A percentile compares a stretch with the other conserved stretches of the same genome.
Evolutionary conservation across 163 green algal species (phyloP).

Genomic region (Trebouxiophyceae sp.): DNA sequence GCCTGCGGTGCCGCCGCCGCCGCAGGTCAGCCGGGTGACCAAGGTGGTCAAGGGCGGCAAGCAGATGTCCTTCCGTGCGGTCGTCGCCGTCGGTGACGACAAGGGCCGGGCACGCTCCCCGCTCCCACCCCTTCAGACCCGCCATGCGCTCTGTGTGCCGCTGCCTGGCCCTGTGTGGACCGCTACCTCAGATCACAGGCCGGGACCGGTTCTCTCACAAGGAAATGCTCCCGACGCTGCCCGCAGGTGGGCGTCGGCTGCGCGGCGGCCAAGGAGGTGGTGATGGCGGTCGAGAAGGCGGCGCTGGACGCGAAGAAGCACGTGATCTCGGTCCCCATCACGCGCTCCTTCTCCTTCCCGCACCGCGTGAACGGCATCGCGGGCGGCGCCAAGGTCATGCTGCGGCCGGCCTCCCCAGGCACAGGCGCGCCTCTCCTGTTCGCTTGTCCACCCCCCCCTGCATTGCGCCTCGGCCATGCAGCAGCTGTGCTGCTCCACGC

Average conservation of each 20-base stretch:
- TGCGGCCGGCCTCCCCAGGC: constrained; percentile 82
- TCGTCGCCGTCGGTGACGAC: constrained; percentile 80
- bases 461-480: too few relatives aligned
- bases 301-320: constrained; percentile 66
- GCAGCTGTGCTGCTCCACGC: too few relatives aligned
- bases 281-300: constrained; percentile 63
- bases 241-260: constrained; percentile 74
- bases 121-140: too few relatives aligned
- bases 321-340: constrained; percentile 59
- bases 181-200: not conserved
- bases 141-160: too few relatives aligned
- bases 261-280: constrained; percentile 78
- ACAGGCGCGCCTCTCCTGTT: too few relatives aligned
- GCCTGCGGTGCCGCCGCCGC: not conserved
- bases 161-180: not conserved
- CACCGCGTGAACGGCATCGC: constrained; percentile 76
- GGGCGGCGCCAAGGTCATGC: constrained; percentile 74
- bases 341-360: constrained; percentile 67
- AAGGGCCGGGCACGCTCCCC: constrained; percentile 48
- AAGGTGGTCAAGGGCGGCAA: constrained; percentile 97
- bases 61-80: constrained; percentile 80
- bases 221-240: too few relatives aligned
- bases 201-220: too few relatives aligned
- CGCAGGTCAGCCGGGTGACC: constrained; percentile 62
- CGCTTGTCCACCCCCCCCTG: too few relatives aligned